Conservation (phyloP, 164 flowering plant genomes). For the Akebia trifoliata region DNA sequence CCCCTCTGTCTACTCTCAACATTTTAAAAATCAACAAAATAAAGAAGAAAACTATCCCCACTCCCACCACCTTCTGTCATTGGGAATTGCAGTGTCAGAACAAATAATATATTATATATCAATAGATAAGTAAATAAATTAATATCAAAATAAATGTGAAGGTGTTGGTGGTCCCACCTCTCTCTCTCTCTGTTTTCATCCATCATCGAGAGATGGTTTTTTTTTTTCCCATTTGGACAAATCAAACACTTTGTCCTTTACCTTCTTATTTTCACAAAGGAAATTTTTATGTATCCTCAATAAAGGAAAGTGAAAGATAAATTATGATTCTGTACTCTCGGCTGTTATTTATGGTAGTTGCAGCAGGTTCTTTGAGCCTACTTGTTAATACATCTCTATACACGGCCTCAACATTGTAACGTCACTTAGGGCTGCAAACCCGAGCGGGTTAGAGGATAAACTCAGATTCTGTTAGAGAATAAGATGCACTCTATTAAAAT, state of each 20-base stretch:
- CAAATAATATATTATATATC: conserved; percentile 1
- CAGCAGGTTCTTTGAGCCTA: too few species aligned
- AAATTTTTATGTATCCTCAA: neutral
- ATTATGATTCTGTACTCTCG: too few species aligned
- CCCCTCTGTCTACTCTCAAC: conserved; percentile 12
- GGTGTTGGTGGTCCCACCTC: conserved; percentile 3
- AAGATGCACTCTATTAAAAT: too few species aligned
- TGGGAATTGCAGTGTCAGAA: conserved; percentile 34
- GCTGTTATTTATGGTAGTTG: too few species aligned
- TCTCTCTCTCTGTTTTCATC: conserved; percentile 21
- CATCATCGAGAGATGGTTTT: conserved; percentile 18
- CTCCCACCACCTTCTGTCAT: conserved; percentile 21
- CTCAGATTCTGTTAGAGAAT: too few species aligned
- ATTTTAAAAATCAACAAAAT: neutral
- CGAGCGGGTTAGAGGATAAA: too few species aligned
- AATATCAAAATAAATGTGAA: conserved; percentile 16
- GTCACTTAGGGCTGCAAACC: too few species aligned
- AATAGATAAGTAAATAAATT: neutral
- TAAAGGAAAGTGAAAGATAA: too few species aligned
- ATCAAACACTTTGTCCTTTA: conserved; percentile 8
- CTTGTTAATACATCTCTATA: too few species aligned
- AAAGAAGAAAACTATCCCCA: conserved; percentile 2
- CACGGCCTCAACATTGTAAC: too few species aligned
- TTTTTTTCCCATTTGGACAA: conserved; percentile 15
- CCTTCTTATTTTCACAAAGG: conserved; percentile 5